Conservation (phyloP, 2,329 filamentous ascomycete genomes). For the Hypoxylon sp. region DNA sequence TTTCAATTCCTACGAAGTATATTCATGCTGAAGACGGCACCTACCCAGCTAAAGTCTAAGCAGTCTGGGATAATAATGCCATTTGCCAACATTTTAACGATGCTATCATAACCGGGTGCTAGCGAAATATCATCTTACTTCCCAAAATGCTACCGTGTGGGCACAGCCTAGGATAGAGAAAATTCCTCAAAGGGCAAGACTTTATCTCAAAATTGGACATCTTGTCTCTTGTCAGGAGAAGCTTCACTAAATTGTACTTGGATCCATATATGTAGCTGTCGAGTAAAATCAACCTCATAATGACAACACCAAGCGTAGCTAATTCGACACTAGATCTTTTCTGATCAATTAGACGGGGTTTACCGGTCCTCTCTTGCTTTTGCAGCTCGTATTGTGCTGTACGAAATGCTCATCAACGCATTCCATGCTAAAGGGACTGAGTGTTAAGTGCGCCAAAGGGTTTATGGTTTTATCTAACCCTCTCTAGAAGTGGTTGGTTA, state of each 20-base stretch:
- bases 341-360: no score
- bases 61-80: not conserved
- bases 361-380: no score
- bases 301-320: not conserved
- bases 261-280: not conserved
- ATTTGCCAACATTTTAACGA: not conserved
- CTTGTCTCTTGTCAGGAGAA: not conserved
- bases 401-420: not conserved
- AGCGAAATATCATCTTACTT: not conserved
- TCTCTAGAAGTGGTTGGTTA: slow-evolving; percentile 2
- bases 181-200: not conserved
- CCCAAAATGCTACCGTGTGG: not conserved
- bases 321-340: not conserved
- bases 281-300: not conserved
- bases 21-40: not conserved
- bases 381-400: no score
- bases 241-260: not conserved
- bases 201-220: not conserved
- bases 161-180: not conserved
- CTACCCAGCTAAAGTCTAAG: not conserved
- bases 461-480: not conserved
- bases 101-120: not conserved
- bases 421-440: not conserved
- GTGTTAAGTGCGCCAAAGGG: not conserved
- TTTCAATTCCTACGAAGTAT: not conserved